Evolutionary conservation across 345 rosid species (phyloP), one percentile per base, ranked within the genome.

Genomic region (Eucalyptus guilfoylei): DNA sequence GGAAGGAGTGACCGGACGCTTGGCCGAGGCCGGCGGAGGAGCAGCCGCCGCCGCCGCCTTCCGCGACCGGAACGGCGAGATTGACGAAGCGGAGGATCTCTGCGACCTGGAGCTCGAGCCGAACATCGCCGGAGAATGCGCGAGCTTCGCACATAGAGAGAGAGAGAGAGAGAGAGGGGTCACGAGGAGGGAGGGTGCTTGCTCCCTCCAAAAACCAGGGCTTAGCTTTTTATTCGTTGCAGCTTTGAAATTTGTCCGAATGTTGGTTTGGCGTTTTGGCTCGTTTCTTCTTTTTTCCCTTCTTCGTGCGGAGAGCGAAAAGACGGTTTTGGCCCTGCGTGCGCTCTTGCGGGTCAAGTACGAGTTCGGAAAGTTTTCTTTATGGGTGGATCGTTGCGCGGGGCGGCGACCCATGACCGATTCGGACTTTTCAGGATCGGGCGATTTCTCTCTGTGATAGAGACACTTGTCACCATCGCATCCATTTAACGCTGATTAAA

Each of bases 1-100:
- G 90, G 95, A 90, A 91, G 48, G 92, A 91, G 87, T 95, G 92
- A 23, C 96, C 94, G 45, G 93, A 90, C 87, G 93, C 94, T 88
- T 92, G 90, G 55, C 91, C 91, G 30, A 93, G 83, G 52, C 97
- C 30, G 90, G 87, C 64, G 93, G 90, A 76, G 47, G 83, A 37
- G 83, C 14, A 9, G 45, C 19, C 8, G 76, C 32, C 14, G 32
- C 14, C 62, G 64, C 81, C 26, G 44, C 23, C 52, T 92, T 95
- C 40, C 94, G 98, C n/a, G 95, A 93, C 89, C 98, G 98, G 92
- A 95, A 94, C 80, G 98, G 98, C 26, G 98, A 95, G 94, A 95
- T 95, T 30, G 89, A 55, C 42, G 89, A 88, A 58, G 89, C 19
- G 89, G 97, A 95, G 76, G 96, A 90, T 32, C 95, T 92, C 89